phyloP scores from a whole-genome alignment of 148 eudicot genomes.

The Vaccinium macrocarpon region DNA sequence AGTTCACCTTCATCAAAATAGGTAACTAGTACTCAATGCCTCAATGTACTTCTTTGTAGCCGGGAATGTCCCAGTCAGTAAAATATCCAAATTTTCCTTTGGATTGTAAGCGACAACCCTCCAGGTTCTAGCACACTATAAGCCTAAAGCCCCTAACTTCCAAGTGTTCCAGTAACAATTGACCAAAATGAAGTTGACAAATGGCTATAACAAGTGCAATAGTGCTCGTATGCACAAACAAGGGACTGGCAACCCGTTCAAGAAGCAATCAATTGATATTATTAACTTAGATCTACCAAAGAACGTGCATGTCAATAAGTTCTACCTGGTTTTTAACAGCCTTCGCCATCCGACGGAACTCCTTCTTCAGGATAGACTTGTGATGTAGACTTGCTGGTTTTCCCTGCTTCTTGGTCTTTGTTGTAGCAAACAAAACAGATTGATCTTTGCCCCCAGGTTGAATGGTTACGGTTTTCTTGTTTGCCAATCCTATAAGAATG shows the following conservation, averaged over 20 bases:
- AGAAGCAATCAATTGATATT: background rate
- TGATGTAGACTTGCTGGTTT: slow-evolving; percentile 67
- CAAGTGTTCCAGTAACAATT: background rate
- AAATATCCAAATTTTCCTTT: background rate
- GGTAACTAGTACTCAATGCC: background rate
- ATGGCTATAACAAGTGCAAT: background rate
- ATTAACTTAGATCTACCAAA: too few relatives aligned
- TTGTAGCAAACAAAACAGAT: slow-evolving; percentile 64
- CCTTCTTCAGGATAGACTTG: slow-evolving; percentile 89
- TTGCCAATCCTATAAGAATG: slow-evolving; percentile 62
- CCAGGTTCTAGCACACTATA: background rate
- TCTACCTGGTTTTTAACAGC: slow-evolving; percentile 87
- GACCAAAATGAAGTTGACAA: background rate
- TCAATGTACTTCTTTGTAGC: background rate
- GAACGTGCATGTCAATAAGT: background rate
- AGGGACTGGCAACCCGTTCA: background rate
- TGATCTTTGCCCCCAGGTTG: slow-evolving; percentile 75
- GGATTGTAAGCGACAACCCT: background rate
- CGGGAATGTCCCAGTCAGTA: background rate
- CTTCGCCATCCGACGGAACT: slow-evolving; percentile 78
- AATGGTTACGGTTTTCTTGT: slow-evolving; percentile 84
- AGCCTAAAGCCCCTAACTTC: background rate
- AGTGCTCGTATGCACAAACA: background rate
- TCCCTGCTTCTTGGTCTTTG: slow-evolving; percentile 85
- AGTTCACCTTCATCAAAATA: background rate